Base-by-base conservation (phyloP, 169 alveolate genomes). In the Toxoplasma gondii region DNA sequence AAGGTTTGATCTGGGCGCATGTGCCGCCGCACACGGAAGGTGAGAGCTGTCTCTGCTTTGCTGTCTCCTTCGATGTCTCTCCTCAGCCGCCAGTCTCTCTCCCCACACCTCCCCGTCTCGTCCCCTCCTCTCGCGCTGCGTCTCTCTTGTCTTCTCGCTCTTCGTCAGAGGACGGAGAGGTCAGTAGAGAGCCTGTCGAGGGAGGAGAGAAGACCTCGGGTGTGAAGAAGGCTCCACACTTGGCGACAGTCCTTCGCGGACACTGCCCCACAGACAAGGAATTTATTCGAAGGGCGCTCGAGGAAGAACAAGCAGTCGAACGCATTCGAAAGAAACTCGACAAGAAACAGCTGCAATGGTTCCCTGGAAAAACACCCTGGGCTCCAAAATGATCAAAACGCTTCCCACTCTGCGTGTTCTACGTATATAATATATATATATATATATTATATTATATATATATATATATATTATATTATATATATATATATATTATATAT, bases 261-360 rank as follows among this genome's bases (percentile, higher is more conserved):
- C 86, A 78, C 45, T 78, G 49, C 45, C 45, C 86, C 5, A n/a
- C 86, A 17, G 29, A n/a, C 45, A 10, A n/a, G 22, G 39, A 39
- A 31, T 43, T 82, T 49, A 44, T 82, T 49, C 53, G 64, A 36
- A 19, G 36, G 24, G 34, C 44, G 19, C 53, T 82, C 27, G 90
- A 82, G 41, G 90, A 82, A 38, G 54, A 38, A 36, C 90, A 82
- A 44, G 90, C 90, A 0, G 64, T 82, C 53, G 69, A 82, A 41
- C n/a, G 90, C 19, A 82, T 82, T 82, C 69, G 34, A 22, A 82
- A 82, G 69, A 39, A 44, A 41, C 38, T 82, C 64, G 86, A 78
- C 45, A 82, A 44, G 38, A 82, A 82, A 82, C 9, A 36, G 1
- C 53, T 22, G 9, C 90, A 39, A 19, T 82, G 90, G 90, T 82